A percentile compares a stretch with the other conserved stretches of the same genome.
Conservation (phyloP, 768 basidiomycete genomes). For the Mycena floridula region DNA sequence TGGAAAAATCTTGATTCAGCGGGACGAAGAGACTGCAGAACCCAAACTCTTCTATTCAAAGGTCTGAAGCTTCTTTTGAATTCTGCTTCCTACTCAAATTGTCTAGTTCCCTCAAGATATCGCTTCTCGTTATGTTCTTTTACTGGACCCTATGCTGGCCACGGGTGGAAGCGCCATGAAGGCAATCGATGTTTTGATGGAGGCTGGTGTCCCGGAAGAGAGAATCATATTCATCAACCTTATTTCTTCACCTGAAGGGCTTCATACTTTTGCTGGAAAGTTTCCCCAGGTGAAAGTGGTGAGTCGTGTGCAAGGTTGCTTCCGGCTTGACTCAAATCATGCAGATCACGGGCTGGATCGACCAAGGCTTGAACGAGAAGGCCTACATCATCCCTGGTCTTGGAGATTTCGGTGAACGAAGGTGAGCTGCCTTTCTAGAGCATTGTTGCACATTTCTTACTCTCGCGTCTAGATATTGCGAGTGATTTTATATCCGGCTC, state of each 20-base stretch:
- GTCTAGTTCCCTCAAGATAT: constrained; percentile 89
- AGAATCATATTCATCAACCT: constrained; percentile 93
- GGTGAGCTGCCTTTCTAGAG: constrained; percentile 30
- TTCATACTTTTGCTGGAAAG: constrained; percentile 67
- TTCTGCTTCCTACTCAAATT: too few species aligned
- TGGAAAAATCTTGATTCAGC: constrained; percentile 96
- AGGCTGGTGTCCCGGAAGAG: constrained; percentile 90
- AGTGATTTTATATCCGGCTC: too few species aligned
- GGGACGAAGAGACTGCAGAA: constrained; percentile 93
- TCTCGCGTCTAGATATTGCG: not conserved
- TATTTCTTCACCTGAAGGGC: constrained; percentile 86
- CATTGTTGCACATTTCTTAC: not conserved
- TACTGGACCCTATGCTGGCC: constrained; percentile 98
- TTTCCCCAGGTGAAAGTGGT: constrained; percentile 79
- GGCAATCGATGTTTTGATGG: constrained; percentile 90
- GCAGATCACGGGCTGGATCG: constrained; percentile 94
- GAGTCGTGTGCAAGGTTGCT: constrained; percentile 21
- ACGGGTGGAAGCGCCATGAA: constrained; percentile 98
- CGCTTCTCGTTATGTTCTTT: constrained; percentile 81
- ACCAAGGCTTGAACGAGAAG: constrained; percentile 85
- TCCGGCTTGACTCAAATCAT: not conserved
- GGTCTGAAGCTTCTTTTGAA: too few species aligned
- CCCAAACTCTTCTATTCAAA: constrained; percentile 93
- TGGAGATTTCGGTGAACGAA: constrained; percentile 95
- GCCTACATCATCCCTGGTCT: constrained; percentile 89